phyloP scores from a whole-genome alignment of 1,139 yeast species.

The Geotrichum citri-aurantii region DNA sequence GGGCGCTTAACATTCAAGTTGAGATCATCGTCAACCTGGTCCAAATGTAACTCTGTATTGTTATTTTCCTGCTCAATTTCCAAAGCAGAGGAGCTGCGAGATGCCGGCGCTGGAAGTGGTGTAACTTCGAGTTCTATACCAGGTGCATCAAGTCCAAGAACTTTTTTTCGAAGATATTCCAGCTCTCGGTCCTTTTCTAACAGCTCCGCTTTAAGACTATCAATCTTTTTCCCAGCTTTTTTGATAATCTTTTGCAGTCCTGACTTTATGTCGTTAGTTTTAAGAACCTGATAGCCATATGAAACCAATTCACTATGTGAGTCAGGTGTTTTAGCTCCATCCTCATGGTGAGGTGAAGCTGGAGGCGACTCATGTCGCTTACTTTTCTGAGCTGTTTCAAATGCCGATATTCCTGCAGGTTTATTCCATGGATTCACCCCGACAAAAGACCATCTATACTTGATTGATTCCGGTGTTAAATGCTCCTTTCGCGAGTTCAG shows the following conservation, averaged over 20 bases:
- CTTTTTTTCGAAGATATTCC: background rate
- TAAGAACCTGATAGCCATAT: background rate
- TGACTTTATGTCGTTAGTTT: background rate
- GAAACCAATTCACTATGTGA: background rate
- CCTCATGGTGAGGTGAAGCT: background rate
- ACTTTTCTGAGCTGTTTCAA: background rate
- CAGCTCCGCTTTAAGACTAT: background rate
- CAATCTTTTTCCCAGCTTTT: background rate
- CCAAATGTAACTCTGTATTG: background rate
- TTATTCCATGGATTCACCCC: background rate
- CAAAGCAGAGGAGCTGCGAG: background rate
- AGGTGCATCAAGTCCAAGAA: background rate
- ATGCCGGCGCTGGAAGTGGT: background rate
- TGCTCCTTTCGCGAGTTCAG: background rate
- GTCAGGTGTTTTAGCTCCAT: background rate
- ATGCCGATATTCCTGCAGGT: background rate
- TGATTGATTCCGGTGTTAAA: background rate
- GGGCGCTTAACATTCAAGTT: background rate
- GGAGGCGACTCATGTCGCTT: background rate
- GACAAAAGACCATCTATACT: background rate
- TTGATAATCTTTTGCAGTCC: background rate
- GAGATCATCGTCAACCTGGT: background rate
- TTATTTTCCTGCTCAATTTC: background rate
- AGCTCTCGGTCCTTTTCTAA: background rate
- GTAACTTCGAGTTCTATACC: background rate